Percentiles rank a stretch among this genome's conserved stretches.
Conservation (phyloP, 2,329 filamentous ascomycete genomes). For the Botryotinia calthae region DNA sequence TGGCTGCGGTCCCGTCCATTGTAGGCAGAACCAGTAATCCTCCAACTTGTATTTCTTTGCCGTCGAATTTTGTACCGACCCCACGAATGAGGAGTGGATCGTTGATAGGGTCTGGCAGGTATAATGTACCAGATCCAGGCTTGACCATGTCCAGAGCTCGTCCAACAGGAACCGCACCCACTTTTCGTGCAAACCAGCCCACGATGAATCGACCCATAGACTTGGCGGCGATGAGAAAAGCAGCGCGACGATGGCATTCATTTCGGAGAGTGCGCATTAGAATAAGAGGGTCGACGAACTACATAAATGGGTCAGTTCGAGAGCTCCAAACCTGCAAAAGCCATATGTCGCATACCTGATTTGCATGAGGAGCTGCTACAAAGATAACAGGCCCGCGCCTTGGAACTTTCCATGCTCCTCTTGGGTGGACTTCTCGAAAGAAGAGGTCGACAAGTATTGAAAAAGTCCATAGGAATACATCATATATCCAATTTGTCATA, state of each 20-base stretch:
- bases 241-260: conserved; percentile 84
- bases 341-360: conserved; percentile 62
- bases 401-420: conserved; percentile 93
- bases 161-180: conserved; percentile 89
- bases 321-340: not conserved
- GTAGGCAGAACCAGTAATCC: conserved; percentile 86
- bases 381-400: conserved; percentile 86
- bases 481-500: conserved; percentile 60
- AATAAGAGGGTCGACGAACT: conserved; percentile 95
- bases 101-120: conserved; percentile 81
- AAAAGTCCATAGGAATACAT: conserved; percentile 73
- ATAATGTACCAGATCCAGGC: conserved; percentile 74
- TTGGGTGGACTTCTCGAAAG: conserved; percentile 95
- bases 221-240: conserved; percentile 91
- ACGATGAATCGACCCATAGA: conserved; percentile 89
- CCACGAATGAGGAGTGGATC: conserved; percentile 63
- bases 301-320: conserved; percentile 22
- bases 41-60: conserved; percentile 66
- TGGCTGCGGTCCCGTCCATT: conserved; percentile 73
- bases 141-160: conserved; percentile 87
- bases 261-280: conserved; percentile 83
- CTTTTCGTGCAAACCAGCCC: conserved; percentile 77
- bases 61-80: conserved; percentile 78
- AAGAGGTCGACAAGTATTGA: conserved; percentile 90
- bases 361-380: conserved; percentile 94